Base-by-base conservation (phyloP, 2,329 filamentous ascomycete species). In the Penicillium sp. region DNA sequence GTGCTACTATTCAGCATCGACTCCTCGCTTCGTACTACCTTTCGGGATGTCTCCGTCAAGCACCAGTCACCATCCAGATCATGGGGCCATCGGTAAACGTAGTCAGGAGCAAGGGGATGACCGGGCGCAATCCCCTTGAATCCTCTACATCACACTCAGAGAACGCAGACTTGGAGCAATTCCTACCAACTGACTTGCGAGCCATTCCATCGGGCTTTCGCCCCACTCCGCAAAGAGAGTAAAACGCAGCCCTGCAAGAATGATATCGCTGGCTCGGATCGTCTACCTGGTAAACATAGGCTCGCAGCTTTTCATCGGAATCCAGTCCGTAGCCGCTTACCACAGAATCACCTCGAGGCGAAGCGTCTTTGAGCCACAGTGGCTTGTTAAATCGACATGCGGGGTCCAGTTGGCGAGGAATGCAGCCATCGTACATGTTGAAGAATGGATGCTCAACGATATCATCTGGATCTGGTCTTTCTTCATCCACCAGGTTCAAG, bases 371-470 rank as follows among this genome's bases (percentile, higher is more conserved):
- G 14, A 80, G 67, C 76, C 77, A 81, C 5, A 67, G 52, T 5
- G 78, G 78, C 43, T 68, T 74, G 27, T 70, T 67, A 46, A 68
- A 64, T 22, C 73, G 72, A 43, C 72, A 77, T 16, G 66, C 61
- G 14, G 73, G 66, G 27, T 77, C 76, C 22, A 81, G 64, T 42
- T 71, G 66, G 21, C 72, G 69, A 14, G 78, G 78, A 59, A 81
- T 79, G 40, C 72, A 77, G 9, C 78, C 78, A 24, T 72, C 67
- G 44, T 78, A 77, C 77, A 79, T 80, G 47, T 73, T 77, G 67
- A 81, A 81, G 54, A 81, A 81, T 4, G 72, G 68, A 55, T 80
- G 77, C 38, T 79, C 76, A 7, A 80, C 78, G 50, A 81, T 75
- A 45, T 80, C 74, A 55, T 81, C 79, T 14, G 79, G 77, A 38